phyloP scores from a whole-genome alignment of 2,329 filamentous ascomycete genomes.

The Aciculosporium take region DNA sequence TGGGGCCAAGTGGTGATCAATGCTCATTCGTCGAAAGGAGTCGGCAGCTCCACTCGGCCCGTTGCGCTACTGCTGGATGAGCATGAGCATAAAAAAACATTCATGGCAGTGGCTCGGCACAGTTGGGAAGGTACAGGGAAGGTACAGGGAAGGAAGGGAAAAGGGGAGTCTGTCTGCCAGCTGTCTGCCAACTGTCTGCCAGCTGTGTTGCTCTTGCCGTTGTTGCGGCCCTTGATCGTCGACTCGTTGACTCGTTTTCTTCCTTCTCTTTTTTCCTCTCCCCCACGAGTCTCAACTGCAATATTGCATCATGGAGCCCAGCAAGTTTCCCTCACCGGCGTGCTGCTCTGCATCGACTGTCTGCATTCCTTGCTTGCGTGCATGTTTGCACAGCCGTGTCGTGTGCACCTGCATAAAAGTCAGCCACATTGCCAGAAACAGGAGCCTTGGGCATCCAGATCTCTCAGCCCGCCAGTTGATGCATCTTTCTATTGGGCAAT shows the following conservation, averaged over 20 bases:
- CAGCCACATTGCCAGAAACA: too few relatives aligned
- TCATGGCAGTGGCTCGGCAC: too few relatives aligned
- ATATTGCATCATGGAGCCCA: neutral
- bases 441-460: neutral
- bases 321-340: neutral
- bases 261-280: neutral
- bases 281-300: neutral
- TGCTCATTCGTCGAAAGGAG: too few relatives aligned
- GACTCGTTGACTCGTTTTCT: neutral
- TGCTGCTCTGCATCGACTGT: neutral
- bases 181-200: too few relatives aligned
- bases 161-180: too few relatives aligned
- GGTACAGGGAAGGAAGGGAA: too few relatives aligned
- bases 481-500: neutral
- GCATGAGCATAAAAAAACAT: too few relatives aligned
- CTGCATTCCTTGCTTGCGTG: neutral
- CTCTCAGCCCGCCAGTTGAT: neutral
- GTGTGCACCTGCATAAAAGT: neutral
- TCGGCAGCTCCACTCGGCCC: too few relatives aligned
- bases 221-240: neutral
- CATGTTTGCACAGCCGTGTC: neutral
- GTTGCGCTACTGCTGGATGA: too few relatives aligned
- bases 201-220: neutral
- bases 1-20: too few relatives aligned
- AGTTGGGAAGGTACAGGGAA: too few relatives aligned